A percentile compares a stretch with the other conserved stretches of the same genome.
These are phyloP conservation scores for Ceratocystis cubensis DNA, from an alignment of 2,329 filamentous ascomycete species.

Conservation along the genomic window DNA sequence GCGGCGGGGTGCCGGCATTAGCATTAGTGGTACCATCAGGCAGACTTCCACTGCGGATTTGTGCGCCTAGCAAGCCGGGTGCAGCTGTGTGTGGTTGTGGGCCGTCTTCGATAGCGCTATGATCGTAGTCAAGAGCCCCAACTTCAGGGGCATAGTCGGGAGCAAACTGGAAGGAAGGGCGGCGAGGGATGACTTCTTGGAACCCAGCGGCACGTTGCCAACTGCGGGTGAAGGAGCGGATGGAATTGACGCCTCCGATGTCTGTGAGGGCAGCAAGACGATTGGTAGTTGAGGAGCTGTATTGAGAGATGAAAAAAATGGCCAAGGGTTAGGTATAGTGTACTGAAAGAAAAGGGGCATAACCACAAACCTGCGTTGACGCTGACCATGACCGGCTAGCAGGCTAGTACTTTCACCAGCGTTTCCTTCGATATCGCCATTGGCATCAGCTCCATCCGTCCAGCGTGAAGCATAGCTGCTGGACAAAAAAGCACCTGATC, in stretches of 20 bases:
- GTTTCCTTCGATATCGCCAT: slow-evolving; percentile 12
- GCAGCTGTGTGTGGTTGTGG: slow-evolving; percentile 26
- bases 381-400: slow-evolving; percentile 8
- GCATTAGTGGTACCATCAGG: not conserved
- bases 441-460: slow-evolving; percentile 11
- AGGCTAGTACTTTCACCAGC: slow-evolving; percentile 12
- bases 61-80: slow-evolving; percentile 40
- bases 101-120: slow-evolving; percentile 20
- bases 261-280: slow-evolving; percentile 49
- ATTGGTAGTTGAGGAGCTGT: slow-evolving; percentile 47
- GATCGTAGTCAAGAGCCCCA: slow-evolving; percentile 21
- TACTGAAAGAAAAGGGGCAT: not conserved
- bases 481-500: slow-evolving; percentile 15
- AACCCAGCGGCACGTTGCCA: slow-evolving; percentile 88
- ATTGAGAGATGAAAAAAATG: not conserved
- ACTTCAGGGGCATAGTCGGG: slow-evolving; percentile 41
- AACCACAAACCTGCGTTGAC: slow-evolving; percentile 16
- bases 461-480: slow-evolving; percentile 19
- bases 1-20: not conserved
- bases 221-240: slow-evolving; percentile 83
- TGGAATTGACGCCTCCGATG: slow-evolving; percentile 81
- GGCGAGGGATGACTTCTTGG: slow-evolving; percentile 70
- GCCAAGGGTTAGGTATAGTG: not conserved
- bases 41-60: slow-evolving; percentile 32
- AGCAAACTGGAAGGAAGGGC: slow-evolving; percentile 58